Evolutionary conservation across 1,284 basidiomycete species (phyloP).

Genomic region (Tilletia walkeri): DNA sequence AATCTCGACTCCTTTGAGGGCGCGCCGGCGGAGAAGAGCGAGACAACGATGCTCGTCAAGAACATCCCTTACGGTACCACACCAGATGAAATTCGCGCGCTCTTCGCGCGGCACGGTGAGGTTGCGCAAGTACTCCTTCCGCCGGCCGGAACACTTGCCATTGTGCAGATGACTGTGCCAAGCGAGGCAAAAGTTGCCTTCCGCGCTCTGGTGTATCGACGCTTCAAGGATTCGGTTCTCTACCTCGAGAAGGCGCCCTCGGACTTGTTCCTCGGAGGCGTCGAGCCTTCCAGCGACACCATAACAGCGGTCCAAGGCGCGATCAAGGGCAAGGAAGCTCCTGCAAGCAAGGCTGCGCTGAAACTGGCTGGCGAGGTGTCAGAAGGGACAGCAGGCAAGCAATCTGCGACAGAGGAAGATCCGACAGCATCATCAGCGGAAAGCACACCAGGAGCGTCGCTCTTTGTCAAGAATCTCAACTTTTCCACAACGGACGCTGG

Average conservation of each 20-base stretch:
- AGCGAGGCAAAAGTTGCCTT: slow-evolving; percentile 61
- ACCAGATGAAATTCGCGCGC: slow-evolving; percentile 68
- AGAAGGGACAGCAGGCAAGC: slow-evolving; percentile 20
- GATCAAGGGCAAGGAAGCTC: slow-evolving; percentile 25
- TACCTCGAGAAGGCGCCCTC: slow-evolving; percentile 88
- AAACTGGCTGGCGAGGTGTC: slow-evolving; percentile 32
- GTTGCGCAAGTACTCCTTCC: slow-evolving; percentile 79
- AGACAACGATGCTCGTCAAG: slow-evolving; percentile 86
- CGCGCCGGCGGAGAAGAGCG: slow-evolving; percentile 41
- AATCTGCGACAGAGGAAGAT: slow-evolving; percentile 20
- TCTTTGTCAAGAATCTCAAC: slow-evolving; percentile 91
- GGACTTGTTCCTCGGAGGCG: slow-evolving; percentile 61
- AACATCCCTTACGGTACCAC: slow-evolving; percentile 93
- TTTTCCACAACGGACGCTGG: slow-evolving; percentile 81
- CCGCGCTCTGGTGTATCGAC: slow-evolving; percentile 77
- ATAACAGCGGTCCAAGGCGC: background rate
- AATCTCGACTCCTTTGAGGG: slow-evolving; percentile 58
- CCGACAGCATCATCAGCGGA: slow-evolving; percentile 62
- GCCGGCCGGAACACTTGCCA: slow-evolving; percentile 87
- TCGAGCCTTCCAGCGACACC: background rate
- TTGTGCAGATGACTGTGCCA: slow-evolving; percentile 77
- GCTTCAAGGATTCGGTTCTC: slow-evolving; percentile 81
- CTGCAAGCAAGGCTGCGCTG: slow-evolving; percentile 33
- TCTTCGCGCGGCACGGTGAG: slow-evolving; percentile 77
- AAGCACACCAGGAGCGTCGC: slow-evolving; percentile 62